These are phyloP conservation scores for Yarrowia sp. DNA, from an alignment of 805 yeast genomes.

Conservation along the genomic window DNA sequence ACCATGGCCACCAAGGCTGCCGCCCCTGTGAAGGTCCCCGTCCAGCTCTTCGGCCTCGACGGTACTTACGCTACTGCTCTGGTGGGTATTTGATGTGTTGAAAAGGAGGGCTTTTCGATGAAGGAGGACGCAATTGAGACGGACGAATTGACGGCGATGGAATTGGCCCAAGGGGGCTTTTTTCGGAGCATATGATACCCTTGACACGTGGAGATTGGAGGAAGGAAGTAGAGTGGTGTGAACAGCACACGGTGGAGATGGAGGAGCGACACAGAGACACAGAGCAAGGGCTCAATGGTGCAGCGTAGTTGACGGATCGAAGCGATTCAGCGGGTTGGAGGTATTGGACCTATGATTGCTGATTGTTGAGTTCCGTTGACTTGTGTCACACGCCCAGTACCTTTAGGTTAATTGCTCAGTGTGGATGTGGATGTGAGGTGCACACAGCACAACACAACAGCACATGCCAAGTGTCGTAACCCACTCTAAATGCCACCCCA, in stretches of 20 bases:
- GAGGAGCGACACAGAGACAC: neutral
- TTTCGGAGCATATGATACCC: neutral
- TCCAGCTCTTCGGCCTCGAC: conserved; percentile 90
- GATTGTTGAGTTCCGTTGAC: neutral
- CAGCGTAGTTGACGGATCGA: neutral
- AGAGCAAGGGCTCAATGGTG: neutral
- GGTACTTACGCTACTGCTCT: conserved; percentile 97
- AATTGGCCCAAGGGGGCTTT: neutral
- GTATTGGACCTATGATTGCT: no score
- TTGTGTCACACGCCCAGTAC: no score
- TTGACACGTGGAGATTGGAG: neutral
- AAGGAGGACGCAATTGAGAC: neutral
- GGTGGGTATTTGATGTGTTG: conserved; percentile 29
- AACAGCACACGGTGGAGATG: no score
- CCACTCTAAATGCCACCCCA: neutral
- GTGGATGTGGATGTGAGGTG: neutral
- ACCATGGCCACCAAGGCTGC: conserved; percentile 58
- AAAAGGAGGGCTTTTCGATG: neutral
- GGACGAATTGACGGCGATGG: neutral
- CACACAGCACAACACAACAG: no score
- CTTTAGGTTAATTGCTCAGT: neutral
- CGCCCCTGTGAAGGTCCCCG: conserved; percentile 71
- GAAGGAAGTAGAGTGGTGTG: neutral
- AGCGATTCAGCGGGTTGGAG: neutral
- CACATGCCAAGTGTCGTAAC: neutral